Conservation (phyloP, 208 protist genomes). For the Angomonas ambiguus region DNA sequence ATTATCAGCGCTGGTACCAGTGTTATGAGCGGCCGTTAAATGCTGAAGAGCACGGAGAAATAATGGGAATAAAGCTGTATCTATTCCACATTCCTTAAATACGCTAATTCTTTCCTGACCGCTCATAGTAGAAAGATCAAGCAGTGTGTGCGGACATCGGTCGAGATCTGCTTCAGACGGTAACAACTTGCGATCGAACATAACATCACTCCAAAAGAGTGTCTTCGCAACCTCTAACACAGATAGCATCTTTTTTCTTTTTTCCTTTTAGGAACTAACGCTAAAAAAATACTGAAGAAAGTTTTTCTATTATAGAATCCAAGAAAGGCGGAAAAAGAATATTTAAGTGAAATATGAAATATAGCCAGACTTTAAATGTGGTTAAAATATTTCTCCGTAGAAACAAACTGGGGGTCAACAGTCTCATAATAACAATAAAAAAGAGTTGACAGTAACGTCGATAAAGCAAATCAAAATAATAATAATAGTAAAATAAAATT, state of each 20-base stretch:
- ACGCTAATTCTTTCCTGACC: slow-evolving; percentile 58
- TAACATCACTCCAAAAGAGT: slow-evolving; percentile 80
- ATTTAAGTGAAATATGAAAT: background rate
- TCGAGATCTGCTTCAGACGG: slow-evolving; percentile 61
- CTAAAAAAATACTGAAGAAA: background rate
- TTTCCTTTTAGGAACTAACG: background rate
- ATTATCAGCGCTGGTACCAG: slow-evolving; percentile 42
- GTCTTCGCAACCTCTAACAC: slow-evolving; percentile 65
- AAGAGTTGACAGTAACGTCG: too few species aligned
- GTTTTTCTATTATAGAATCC: too few species aligned
- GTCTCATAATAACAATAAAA: too few species aligned
- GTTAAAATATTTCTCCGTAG: too few species aligned
- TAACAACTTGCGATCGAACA: slow-evolving; percentile 48
- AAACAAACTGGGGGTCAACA: too few species aligned
- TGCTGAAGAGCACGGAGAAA: slow-evolving; percentile 79
- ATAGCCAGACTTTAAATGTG: background rate
- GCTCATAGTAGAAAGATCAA: slow-evolving; percentile 74
- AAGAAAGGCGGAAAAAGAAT: background rate
- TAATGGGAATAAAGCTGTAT: slow-evolving; percentile 61
- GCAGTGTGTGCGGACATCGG: slow-evolving; percentile 44
- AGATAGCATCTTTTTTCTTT: slow-evolving; percentile 38
- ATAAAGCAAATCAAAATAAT: too few species aligned
- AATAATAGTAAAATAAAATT: too few species aligned
- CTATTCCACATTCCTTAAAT: slow-evolving; percentile 67
- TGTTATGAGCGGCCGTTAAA: slow-evolving; percentile 52